Base-by-base conservation (phyloP, 345 rosid genomes). In the Microcos paniculata region DNA sequence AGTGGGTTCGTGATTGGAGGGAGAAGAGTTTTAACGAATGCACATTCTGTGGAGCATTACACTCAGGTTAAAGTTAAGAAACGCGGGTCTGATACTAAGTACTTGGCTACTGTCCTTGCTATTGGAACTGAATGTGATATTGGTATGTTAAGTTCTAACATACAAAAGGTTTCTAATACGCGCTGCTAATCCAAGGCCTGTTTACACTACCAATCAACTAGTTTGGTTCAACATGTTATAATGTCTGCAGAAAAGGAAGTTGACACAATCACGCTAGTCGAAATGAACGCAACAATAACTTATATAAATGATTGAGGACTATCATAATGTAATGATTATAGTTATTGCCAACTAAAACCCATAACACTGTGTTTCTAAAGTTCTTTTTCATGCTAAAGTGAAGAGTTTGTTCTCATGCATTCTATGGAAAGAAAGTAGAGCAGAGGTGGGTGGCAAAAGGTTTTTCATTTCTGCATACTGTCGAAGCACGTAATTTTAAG, bases 41-140 rank as follows among this genome's bases (percentile, higher is more conserved):
- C 92, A 0, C 94, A 90, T 80, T 90, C 94, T 1, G 88, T 90
- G 23, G 92, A 88, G 83, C 92, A 90, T 79, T 85, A 87, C 49
- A 85, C 92, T 4, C 94, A 87, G 79, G 90, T 85, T 71, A 88
- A 87, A 83, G 71, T 88, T 52, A 88, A 90, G 77, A 90, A 83
- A 78, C 84, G 94, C 5, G 90, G 94, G 4, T 90, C 90, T 16
- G 92, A 76, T 56, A 83, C 92, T 0, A 90, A 90, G 84, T 88
- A 87, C 77, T 81, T 90, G 86, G 94, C 92, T 16, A 86, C 88
- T 15, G 94, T 90, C 18, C 83, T 90, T 26, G 90, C 92, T 62
- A 87, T 88, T 58, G 94, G 94, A 55, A 88, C 89, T 0, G 92
- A 90, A 77, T 90, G 92, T 35, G 94, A 90, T 62, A 87, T 90